Base-by-base conservation (phyloP, 768 basidiomycete species). In the Panaeolus papilionaceus region DNA sequence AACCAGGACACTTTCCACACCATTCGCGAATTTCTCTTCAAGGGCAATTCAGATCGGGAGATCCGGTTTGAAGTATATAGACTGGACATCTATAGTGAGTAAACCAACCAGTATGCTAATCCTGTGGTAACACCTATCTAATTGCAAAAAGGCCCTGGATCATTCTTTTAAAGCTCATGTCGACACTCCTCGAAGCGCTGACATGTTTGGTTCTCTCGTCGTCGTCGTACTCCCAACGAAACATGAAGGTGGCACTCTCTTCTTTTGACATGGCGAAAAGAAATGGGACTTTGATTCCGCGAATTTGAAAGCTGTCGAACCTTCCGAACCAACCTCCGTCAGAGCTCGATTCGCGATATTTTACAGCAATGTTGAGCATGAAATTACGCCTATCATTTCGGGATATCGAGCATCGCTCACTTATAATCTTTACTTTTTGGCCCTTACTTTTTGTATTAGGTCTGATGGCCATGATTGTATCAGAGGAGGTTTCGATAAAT, bases 121-220 rank as follows among this genome's bases (percentile, higher is more conserved):
- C 28, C 12, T n/a, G 12, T 39, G 23, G 23, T 33, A 33, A 33
- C 14, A 45, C 33, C 44, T 11, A 39, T 38, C 12, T 4, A 33
- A 5, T 7, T 16, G 38, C 7, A 62, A 33, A 33, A 33, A 84
- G 83, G 77, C 0, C 71, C 79, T 54, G 85, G 77, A 10, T 79
- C 79, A 0, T 86, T 84, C 71, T 87, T 86, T 86, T 78, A 85
- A 85, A 69, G 47, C 82, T 0, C 86, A 86, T 69, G 77, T 81
- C 47, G 87, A 86, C 66, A 85, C 85, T 0, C 84, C 83, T 6
- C 80, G 81, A 10, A 71, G 75, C 9, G 74, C 77, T 8, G 70
- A 71, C 33, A 86, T 87, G 81, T 82, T 88, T 40, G 86, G 83
- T 0, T 85, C 84, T 0, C 77, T 87, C 37, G 80, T 85, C 4